Conservation (phyloP, 1,139 yeast genomes). For the Pichia sp. region DNA sequence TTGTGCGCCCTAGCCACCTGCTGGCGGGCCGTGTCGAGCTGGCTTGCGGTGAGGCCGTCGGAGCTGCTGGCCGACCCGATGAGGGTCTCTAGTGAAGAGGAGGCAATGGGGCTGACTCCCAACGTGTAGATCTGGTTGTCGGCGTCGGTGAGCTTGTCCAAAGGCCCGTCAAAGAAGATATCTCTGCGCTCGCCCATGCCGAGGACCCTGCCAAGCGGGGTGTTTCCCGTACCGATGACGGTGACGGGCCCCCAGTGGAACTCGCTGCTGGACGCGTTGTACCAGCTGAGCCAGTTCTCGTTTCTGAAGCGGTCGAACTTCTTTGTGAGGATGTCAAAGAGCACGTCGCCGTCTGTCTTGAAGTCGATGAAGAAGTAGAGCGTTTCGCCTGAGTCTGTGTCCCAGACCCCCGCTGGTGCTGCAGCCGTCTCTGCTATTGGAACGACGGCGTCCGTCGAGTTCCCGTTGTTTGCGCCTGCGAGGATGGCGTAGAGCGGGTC, state of each 20-base stretch:
- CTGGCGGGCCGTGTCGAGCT: background rate
- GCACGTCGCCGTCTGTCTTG: conserved; percentile 38
- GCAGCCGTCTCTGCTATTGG: conserved; percentile 2
- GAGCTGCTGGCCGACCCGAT: background rate
- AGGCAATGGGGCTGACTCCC: conserved; percentile 25
- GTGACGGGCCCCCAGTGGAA: conserved; percentile 41
- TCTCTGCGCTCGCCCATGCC: conserved; percentile 27
- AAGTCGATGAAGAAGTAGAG: conserved; percentile 45
- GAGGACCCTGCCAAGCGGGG: conserved; percentile 32
- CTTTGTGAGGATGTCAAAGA: conserved; percentile 34
- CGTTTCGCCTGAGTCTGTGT: conserved; percentile 38
- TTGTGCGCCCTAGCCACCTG: conserved; percentile 35
- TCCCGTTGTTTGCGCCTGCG: conserved; percentile 29
- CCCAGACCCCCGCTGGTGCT: conserved; percentile 39
- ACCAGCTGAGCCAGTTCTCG: conserved; percentile 36
- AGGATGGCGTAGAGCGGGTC: conserved; percentile 48
- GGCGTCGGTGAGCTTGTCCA: conserved; percentile 19
- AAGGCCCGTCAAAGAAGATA: conserved; percentile 36
- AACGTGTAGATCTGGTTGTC: conserved; percentile 14
- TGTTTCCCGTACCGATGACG: conserved; percentile 41
- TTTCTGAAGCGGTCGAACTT: conserved; percentile 36
- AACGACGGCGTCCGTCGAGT: conserved; percentile 6
- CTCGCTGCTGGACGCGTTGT: conserved; percentile 26
- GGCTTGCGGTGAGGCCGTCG: conserved; percentile 25
- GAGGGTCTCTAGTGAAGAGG: conserved; percentile 21